These are phyloP conservation scores for Dipodascus geniculatus DNA, from an alignment of 805 yeast genomes.

Conservation along the genomic window DNA sequence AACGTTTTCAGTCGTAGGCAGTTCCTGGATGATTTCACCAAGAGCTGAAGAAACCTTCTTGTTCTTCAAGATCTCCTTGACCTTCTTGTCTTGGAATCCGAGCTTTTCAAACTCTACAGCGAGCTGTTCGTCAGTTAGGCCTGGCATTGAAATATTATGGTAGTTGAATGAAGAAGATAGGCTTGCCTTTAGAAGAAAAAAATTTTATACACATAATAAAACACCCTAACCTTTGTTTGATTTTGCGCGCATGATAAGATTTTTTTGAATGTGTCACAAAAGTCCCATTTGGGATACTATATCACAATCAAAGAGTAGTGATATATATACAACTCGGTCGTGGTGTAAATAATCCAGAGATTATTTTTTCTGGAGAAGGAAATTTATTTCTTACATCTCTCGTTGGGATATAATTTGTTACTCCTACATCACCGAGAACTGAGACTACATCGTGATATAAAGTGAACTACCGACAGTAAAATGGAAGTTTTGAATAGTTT, in stretches of 20 bases:
- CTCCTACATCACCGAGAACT: background rate
- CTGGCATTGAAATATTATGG: background rate
- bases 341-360: background rate
- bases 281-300: background rate
- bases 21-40: constrained; percentile 42
- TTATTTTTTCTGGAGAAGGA: background rate
- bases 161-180: no score
- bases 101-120: constrained; percentile 13
- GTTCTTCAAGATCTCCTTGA: constrained; percentile 74
- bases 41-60: constrained; percentile 70
- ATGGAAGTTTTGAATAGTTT: background rate
- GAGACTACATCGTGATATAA: no score
- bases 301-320: background rate
- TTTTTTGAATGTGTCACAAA: background rate
- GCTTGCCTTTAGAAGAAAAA: no score
- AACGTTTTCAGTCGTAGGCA: constrained; percentile 41
- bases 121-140: constrained; percentile 4
- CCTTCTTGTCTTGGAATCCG: constrained; percentile 30
- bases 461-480: background rate
- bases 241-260: no score
- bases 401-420: background rate
- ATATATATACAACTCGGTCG: background rate
- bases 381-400: background rate
- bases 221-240: no score
- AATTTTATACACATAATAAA: no score